Evolutionary conservation across 2,329 filamentous ascomycete genomes (phyloP), one percentile per base, ranked within the genome.

Genomic region (Phialocephala sp.): DNA sequence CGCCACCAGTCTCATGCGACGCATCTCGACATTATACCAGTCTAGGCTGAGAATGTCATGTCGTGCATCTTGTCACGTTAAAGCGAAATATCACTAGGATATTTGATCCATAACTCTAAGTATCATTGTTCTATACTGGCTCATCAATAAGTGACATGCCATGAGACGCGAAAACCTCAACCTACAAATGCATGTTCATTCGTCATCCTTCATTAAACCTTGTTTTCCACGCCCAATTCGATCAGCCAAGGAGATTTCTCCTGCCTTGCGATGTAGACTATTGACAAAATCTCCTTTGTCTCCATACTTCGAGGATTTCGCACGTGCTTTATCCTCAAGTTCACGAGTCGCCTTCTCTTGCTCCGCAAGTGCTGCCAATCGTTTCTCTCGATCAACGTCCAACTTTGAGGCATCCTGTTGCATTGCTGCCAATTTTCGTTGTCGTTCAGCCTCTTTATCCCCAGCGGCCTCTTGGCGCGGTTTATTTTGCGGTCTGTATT

Each of bases 371-470:
- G 87, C 87, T 0, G 87, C 85, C 11, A 96, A 80, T 27, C 92
- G 86, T 66, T 85, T 83, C 69, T 86, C 86, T 37, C 93, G 88
- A 71, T 91, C 88, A n/a, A 81, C 75, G 72, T 94, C 91, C 57
- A 96, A 81, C 12, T 90, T 86, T 0, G 83, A 84, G 4, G 91
- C 91, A 35, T 88, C 89, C 20, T 85, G 84, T 76, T 91, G 89
- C 91, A 93, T 93, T 9, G 87, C 89, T 18, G 88, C 90, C 20
- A 93, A 79, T 75, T 88, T 91, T 27, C 85, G 84, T 14, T 88
- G 87, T n/a, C 84, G 83, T 68, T 90, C 88, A 24, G 86, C 84
- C 22, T 84, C 84, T 8, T 76, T 77, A 4, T 78, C 77, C 18
- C 72, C 69, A 62, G 68, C 37, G 65, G 61, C 62, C 65, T 64